These are phyloP conservation scores for Cadophora malorum DNA, from an alignment of 2,329 filamentous ascomycete genomes.

Conservation along the genomic window DNA sequence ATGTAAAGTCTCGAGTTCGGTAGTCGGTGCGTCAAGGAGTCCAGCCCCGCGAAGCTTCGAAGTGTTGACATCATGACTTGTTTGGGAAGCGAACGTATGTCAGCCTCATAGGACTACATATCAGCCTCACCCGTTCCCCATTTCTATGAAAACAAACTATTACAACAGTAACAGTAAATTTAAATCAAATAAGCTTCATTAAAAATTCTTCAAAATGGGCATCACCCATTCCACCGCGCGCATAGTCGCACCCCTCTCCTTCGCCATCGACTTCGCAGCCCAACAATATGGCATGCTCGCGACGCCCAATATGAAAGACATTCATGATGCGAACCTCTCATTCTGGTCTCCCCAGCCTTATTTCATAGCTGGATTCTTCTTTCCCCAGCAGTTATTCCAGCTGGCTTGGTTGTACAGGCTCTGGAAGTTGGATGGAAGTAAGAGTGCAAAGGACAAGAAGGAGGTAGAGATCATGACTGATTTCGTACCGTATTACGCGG, in stretches of 20 bases:
- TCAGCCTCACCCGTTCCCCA: neutral
- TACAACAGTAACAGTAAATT: no score
- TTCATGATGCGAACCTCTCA: slow-evolving; percentile 62
- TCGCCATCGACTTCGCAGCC: slow-evolving; percentile 61
- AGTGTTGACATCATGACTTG: slow-evolving; percentile 30
- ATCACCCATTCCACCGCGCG: slow-evolving; percentile 59
- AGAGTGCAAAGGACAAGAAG: slow-evolving; percentile 45
- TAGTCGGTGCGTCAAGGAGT: neutral
- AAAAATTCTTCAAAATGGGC: slow-evolving; percentile 50
- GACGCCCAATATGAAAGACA: slow-evolving; percentile 63
- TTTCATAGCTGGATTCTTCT: slow-evolving; percentile 66
- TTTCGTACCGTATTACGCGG: slow-evolving; percentile 60
- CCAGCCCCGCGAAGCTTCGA: slow-evolving; percentile 16
- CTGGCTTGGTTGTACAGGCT: slow-evolving; percentile 63
- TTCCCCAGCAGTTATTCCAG: slow-evolving; percentile 65
- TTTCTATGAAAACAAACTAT: no score
- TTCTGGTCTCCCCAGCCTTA: slow-evolving; percentile 65
- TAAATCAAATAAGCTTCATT: no score
- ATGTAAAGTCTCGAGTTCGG: neutral
- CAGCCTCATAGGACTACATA: slow-evolving; percentile 19
- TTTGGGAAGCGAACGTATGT: neutral
- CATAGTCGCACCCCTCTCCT: slow-evolving; percentile 60
- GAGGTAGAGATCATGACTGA: slow-evolving; percentile 57
- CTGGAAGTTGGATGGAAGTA: slow-evolving; percentile 54
- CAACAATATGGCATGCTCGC: slow-evolving; percentile 66